Percentiles rank a stretch among this genome's conserved stretches.
Conservation (phyloP, 495 filamentous ascomycete genomes). For the Recurvomyces mirabilis region DNA sequence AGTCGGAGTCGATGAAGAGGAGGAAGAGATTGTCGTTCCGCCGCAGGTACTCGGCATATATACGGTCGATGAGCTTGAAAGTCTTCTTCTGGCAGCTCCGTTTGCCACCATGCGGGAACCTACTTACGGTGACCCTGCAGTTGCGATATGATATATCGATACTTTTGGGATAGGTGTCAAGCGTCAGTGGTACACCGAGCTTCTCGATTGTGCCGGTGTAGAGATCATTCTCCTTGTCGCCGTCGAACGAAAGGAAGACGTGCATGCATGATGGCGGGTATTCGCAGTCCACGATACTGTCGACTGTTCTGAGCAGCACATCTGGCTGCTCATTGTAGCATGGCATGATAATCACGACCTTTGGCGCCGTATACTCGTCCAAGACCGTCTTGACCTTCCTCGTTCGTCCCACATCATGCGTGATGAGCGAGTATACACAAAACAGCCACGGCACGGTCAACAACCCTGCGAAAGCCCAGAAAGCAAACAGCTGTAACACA, state of each 20-base stretch:
- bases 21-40: slow-evolving; percentile 89
- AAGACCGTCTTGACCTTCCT: slow-evolving; percentile 74
- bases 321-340: slow-evolving; percentile 89
- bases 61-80: slow-evolving; percentile 87
- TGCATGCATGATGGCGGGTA: slow-evolving; percentile 91
- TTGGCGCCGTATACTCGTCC: slow-evolving; percentile 77
- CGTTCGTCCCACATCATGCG: slow-evolving; percentile 67
- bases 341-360: slow-evolving; percentile 95
- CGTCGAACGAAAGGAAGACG: slow-evolving; percentile 94
- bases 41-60: slow-evolving; percentile 82
- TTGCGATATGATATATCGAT: slow-evolving; percentile 80
- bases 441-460: slow-evolving; percentile 85
- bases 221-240: slow-evolving; percentile 74
- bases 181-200: slow-evolving; percentile 69
- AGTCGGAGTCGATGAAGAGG: slow-evolving; percentile 96
- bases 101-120: slow-evolving; percentile 91
- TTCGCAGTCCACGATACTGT: slow-evolving; percentile 89
- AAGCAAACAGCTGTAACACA: slow-evolving; percentile 88
- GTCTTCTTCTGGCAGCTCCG: slow-evolving; percentile 87
- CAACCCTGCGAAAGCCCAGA: slow-evolving; percentile 83
- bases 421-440: slow-evolving; percentile 82
- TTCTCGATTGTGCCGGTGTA: slow-evolving; percentile 82
- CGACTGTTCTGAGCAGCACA: slow-evolving; percentile 74
- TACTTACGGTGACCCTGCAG: slow-evolving; percentile 78
- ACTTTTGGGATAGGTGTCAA: slow-evolving; percentile 73